Evolutionary conservation across 202 grass and related monocot species (phyloP).

Genomic region (Saccharum hybrid): DNA sequence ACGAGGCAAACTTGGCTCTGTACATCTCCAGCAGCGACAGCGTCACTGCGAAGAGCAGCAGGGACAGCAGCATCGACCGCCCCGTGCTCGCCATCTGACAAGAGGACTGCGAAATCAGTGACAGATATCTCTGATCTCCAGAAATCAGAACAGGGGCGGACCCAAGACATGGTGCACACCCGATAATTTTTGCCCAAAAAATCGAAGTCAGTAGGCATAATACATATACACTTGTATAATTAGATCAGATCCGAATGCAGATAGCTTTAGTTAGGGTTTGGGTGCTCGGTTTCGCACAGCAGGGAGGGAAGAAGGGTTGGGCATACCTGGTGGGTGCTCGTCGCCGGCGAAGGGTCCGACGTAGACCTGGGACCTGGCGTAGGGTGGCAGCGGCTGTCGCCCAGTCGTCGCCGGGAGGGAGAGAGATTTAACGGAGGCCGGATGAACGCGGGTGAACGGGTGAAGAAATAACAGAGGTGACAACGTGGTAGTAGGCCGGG

Average conservation of each 20-base stretch:
- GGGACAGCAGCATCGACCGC: slow-evolving; percentile 79
- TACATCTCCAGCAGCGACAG: slow-evolving; percentile 96
- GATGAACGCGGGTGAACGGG: not conserved
- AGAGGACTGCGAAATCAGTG: not conserved
- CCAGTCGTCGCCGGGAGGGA: not conserved
- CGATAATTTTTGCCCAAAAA: not conserved
- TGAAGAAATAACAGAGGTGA: too few relatives aligned
- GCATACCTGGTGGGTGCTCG: not conserved
- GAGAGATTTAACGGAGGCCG: not conserved
- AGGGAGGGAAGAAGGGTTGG: not conserved
- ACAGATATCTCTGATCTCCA: not conserved
- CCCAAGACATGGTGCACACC: not conserved
- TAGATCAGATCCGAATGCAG: not conserved
- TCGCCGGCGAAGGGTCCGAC: not conserved
- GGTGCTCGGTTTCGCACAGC: not conserved
- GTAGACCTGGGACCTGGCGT: not conserved
- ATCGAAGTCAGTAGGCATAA: not conserved
- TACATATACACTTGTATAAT: not conserved
- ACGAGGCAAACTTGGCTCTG: slow-evolving; percentile 70
- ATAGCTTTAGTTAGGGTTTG: not conserved
- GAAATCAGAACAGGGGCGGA: not conserved
- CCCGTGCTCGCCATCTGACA: slow-evolving; percentile 67
- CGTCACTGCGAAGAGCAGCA: slow-evolving; percentile 77
- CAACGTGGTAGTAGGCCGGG: too few relatives aligned
- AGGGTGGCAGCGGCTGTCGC: not conserved